These are phyloP conservation scores for Magnaporthiopsis rhizophila DNA, from an alignment of 2,329 filamentous ascomycete species.

Conservation along the genomic window DNA sequence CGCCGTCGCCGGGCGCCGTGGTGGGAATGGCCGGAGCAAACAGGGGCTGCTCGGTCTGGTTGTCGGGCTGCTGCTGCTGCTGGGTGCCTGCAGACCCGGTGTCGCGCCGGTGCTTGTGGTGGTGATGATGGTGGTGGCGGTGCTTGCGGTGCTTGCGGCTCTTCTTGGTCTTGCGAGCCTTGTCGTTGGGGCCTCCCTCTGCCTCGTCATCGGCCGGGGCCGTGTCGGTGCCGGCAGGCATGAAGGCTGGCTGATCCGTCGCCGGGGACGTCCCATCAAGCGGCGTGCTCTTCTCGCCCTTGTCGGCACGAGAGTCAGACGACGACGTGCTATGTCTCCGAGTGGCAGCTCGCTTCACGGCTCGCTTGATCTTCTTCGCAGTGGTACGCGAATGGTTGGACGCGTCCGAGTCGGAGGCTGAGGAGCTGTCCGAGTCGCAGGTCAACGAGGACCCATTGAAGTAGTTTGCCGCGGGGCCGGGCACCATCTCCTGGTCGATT, in stretches of 20 bases:
- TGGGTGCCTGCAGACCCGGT: not conserved
- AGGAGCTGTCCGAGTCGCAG: conserved; percentile 32
- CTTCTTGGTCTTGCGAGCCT: conserved; percentile 21
- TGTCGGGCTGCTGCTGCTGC: not conserved
- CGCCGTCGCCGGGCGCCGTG: conserved; percentile 10
- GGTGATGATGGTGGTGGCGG: not conserved
- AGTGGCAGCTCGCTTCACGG: conserved; percentile 52
- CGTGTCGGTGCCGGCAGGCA: not conserved
- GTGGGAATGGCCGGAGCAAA: not conserved
- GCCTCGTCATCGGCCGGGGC: conserved; percentile 15
- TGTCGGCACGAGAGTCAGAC: not conserved
- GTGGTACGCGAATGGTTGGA: conserved; percentile 33
- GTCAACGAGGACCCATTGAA: conserved; percentile 43
- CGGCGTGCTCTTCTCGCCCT: conserved; percentile 8
- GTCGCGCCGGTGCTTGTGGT: not conserved
- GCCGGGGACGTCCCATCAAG: not conserved
- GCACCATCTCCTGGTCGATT: conserved; percentile 53
- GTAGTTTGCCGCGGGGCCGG: conserved; percentile 59
- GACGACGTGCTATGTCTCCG: conserved; percentile 54
- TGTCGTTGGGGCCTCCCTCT: conserved; percentile 9
- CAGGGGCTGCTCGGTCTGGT: conserved; percentile 6
- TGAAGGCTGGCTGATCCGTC: not conserved
- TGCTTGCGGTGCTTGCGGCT: conserved; percentile 26
- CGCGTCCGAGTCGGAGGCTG: conserved; percentile 54
- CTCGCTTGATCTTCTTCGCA: conserved; percentile 56